Conservation (phyloP, 169 alveolate genomes). For the Plasmodium gallinaceum region DNA sequence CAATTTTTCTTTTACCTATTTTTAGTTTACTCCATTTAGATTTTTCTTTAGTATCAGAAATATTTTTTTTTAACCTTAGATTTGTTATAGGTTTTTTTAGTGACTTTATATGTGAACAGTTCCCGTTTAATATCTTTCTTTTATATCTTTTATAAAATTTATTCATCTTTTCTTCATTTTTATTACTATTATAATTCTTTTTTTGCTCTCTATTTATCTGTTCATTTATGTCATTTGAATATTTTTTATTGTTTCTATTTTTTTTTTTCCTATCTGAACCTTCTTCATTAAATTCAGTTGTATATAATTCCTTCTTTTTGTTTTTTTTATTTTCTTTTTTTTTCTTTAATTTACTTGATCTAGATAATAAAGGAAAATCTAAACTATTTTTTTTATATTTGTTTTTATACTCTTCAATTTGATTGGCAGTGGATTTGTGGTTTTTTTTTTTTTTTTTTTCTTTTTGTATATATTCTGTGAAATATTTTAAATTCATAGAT, state of each 20-base stretch:
- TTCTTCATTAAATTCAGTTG: background rate
- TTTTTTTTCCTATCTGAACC: conserved; percentile 5
- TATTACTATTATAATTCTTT: background rate
- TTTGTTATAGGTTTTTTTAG: too few species aligned
- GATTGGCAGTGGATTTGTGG: background rate
- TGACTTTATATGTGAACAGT: too few species aligned
- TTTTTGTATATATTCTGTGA: conserved; percentile 24
- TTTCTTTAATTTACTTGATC: background rate
- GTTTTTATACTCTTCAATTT: background rate
- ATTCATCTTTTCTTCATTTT: background rate
- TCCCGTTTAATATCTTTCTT: background rate
- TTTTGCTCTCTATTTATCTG: background rate
- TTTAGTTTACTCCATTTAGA: background rate
- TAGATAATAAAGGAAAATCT: conserved; percentile 6
- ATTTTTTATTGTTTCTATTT: background rate
- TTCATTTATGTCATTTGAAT: background rate
- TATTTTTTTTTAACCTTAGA: too few species aligned
- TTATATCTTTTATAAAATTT: background rate
- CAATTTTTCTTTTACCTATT: background rate
- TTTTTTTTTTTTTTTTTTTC: conserved; percentile 36
- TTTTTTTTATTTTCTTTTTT: background rate
- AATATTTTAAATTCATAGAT: conserved; percentile 26
- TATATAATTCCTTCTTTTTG: conserved; percentile 1
- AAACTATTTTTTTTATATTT: conserved; percentile 8
- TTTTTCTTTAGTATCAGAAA: too few species aligned